Evolutionary conservation across 495 filamentous ascomycete genomes (phyloP).

Genomic region (Lophium mytilinum): DNA sequence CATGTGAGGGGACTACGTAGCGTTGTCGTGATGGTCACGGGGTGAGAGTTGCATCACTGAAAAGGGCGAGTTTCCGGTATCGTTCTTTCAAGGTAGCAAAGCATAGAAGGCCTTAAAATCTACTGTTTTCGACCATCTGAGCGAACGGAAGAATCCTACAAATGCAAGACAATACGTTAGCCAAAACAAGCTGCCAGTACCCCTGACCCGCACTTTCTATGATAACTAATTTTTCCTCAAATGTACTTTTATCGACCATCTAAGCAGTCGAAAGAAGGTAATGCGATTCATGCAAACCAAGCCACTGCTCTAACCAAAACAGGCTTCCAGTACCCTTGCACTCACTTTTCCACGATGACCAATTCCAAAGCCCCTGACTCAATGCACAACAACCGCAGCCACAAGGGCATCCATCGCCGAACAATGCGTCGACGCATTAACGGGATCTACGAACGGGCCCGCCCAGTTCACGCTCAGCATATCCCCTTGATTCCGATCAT

Average conservation of each 20-base stretch:
- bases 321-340: background rate
- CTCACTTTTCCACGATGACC: background rate
- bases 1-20: too few relatives aligned
- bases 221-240: too few relatives aligned
- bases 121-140: too few relatives aligned
- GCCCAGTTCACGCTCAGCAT: constrained; percentile 51
- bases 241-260: too few relatives aligned
- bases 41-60: background rate
- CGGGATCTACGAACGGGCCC: constrained; percentile 41
- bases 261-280: too few relatives aligned
- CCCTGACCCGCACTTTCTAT: too few relatives aligned
- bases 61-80: background rate
- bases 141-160: too few relatives aligned
- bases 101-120: too few relatives aligned
- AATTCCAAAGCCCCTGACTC: background rate
- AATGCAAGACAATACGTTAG: too few relatives aligned
- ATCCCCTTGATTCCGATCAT: constrained; percentile 46
- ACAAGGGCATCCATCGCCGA: constrained; percentile 64
- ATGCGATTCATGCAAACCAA: too few relatives aligned
- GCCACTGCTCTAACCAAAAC: background rate
- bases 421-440: constrained; percentile 53
- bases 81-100: too few relatives aligned
- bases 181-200: too few relatives aligned
- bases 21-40: background rate
- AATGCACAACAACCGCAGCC: constrained; percentile 40